phyloP scores from a whole-genome alignment of 176 grass and related monocot genomes.

The Eragrostis curvula region DNA sequence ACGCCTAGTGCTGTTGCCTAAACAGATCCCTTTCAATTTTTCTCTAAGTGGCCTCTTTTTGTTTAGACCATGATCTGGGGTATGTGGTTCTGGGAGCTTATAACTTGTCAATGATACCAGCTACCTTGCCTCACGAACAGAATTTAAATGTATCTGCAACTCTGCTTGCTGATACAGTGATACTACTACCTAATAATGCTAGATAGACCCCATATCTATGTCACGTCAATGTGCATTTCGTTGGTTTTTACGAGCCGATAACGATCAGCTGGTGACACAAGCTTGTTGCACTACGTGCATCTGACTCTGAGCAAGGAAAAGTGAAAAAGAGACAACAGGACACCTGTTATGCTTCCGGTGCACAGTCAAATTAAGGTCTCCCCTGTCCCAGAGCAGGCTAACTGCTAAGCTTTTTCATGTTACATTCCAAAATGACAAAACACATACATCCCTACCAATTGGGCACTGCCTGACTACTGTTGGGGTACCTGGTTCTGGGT shows the following conservation, averaged over 20 bases:
- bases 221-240: too few species aligned
- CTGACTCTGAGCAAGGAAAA: neutral
- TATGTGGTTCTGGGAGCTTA: too few species aligned
- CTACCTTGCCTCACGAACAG: too few species aligned
- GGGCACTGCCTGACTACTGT: neutral
- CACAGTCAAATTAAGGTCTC: conserved; percentile 6
- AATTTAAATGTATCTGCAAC: too few species aligned
- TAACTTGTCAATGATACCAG: too few species aligned
- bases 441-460: conserved; percentile 16
- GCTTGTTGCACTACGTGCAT: neutral
- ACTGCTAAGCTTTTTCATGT: neutral
- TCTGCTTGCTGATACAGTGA: too few species aligned
- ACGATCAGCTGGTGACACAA: neutral
- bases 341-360: conserved; percentile 4
- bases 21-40: too few species aligned
- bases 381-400: neutral
- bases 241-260: neutral
- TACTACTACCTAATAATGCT: too few species aligned
- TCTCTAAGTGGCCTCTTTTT: too few species aligned
- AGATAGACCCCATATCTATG: neutral
- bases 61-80: too few species aligned
- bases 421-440: conserved; percentile 38
- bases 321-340: neutral
- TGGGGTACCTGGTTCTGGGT: too few species aligned
- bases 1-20: too few species aligned